Evolutionary conservation across 768 basidiomycete species (phyloP).

Genomic region (Russula foetens): DNA sequence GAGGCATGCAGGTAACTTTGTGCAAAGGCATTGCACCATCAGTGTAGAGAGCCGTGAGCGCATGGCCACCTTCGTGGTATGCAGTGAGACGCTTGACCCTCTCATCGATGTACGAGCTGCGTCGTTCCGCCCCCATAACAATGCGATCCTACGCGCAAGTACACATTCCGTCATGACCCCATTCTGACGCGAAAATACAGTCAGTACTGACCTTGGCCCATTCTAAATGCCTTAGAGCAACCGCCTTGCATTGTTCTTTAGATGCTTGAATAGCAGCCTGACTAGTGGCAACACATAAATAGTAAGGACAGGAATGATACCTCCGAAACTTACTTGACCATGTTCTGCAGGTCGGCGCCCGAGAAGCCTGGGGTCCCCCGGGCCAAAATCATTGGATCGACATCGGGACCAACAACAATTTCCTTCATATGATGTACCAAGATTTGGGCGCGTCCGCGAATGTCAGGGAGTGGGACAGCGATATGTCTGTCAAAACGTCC

Average conservation of each 20-base stretch:
- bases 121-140: slow-evolving; percentile 93
- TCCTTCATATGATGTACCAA: slow-evolving; percentile 85
- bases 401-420: slow-evolving; percentile 59
- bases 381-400: slow-evolving; percentile 83
- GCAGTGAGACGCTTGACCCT: slow-evolving; percentile 86
- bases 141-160: slow-evolving; percentile 63
- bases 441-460: slow-evolving; percentile 90
- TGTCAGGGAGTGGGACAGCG: slow-evolving; percentile 89
- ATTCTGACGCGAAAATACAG: neutral
- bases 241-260: slow-evolving; percentile 66
- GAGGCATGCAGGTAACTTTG: slow-evolving; percentile 95
- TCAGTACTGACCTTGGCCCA: slow-evolving; percentile 86
- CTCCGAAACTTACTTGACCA: slow-evolving; percentile 72
- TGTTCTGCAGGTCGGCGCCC: slow-evolving; percentile 93
- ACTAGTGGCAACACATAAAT: slow-evolving; percentile 27
- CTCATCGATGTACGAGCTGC: slow-evolving; percentile 80
- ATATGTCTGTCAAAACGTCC: slow-evolving; percentile 95
- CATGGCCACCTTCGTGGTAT: slow-evolving; percentile 97
- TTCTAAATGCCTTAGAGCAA: slow-evolving; percentile 80
- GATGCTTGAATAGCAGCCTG: slow-evolving; percentile 94
- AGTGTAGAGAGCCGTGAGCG: slow-evolving; percentile 90
- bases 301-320: neutral
- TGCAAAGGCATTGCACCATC: slow-evolving; percentile 94
- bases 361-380: slow-evolving; percentile 95
- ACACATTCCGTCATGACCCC: neutral